These are phyloP conservation scores for Botrytis hyacinthi DNA, from an alignment of 2,329 filamentous ascomycete genomes.

Conservation along the genomic window DNA sequence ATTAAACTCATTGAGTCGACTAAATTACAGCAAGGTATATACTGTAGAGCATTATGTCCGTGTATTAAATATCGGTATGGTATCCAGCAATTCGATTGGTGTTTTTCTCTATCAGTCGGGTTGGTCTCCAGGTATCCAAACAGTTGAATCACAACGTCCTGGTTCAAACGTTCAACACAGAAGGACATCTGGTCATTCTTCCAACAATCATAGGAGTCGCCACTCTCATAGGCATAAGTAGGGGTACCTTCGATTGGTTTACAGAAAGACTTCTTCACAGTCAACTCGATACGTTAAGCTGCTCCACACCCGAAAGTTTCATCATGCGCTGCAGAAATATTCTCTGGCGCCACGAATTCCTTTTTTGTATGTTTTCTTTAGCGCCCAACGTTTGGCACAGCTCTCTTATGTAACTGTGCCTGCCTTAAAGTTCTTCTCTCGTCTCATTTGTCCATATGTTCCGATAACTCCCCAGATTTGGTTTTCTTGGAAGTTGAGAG, in stretches of 20 bases:
- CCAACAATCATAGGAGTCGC: background rate
- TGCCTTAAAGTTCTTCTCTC: background rate
- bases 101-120: background rate
- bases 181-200: background rate
- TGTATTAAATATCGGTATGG: slow-evolving; percentile 28
- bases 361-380: background rate
- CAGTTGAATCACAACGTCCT: background rate
- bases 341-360: background rate
- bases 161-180: background rate
- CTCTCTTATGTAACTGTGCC: background rate
- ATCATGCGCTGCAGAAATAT: background rate
- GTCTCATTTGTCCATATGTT: background rate
- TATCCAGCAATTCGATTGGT: background rate
- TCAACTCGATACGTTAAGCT: slow-evolving; percentile 10
- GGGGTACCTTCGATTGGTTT: background rate
- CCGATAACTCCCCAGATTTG: background rate
- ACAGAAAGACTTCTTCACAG: background rate
- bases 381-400: background rate
- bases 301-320: background rate
- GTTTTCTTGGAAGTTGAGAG: background rate
- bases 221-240: too few species aligned
- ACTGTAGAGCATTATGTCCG: slow-evolving; percentile 31
- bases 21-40: slow-evolving; percentile 35
- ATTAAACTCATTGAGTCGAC: slow-evolving; percentile 20
- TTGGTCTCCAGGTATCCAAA: accelerated